A percentile compares a stretch with the other conserved stretches of the same genome.
These are phyloP conservation scores for Sporothrix humicola DNA, from an alignment of 2,329 filamentous ascomycete species.

Conservation along the genomic window DNA sequence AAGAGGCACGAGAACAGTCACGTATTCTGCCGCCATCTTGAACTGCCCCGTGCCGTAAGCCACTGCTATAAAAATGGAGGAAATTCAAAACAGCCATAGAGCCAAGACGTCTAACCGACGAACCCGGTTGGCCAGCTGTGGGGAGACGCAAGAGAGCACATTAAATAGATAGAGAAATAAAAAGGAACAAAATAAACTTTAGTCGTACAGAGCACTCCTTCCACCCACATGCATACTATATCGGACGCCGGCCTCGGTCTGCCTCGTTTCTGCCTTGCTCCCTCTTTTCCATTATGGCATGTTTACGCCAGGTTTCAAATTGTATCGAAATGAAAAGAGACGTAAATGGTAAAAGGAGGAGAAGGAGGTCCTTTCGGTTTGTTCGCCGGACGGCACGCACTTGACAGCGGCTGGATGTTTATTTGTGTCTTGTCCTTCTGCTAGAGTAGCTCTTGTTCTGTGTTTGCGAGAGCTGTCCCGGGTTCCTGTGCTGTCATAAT, in stretches of 20 bases:
- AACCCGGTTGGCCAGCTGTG: conserved; percentile 27
- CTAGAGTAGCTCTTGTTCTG: neutral
- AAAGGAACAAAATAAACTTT: no score
- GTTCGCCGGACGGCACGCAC: neutral
- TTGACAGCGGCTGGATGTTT: neutral
- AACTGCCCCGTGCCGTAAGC: neutral
- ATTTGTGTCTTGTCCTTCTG: neutral
- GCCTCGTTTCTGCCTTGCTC: neutral
- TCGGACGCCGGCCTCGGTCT: neutral
- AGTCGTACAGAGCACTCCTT: no score
- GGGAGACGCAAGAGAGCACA: neutral
- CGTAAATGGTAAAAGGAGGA: neutral
- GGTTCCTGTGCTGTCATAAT: neutral
- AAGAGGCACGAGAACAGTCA: neutral
- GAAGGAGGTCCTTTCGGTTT: conserved; percentile 19
- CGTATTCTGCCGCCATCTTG: neutral
- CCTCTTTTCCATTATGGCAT: neutral
- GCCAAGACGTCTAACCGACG: conserved; percentile 24
- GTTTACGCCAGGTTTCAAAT: conserved; percentile 3
- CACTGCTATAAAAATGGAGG: neutral
- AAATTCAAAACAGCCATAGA: conserved; percentile 19
- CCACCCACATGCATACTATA: conserved; percentile 3
- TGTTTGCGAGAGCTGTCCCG: neutral
- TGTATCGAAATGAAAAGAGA: neutral
- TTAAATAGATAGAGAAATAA: no score